Evolutionary conservation across 2,329 filamentous ascomycete genomes (phyloP), one percentile per base, ranked within the genome.

Genomic region (Diaporthe velutina): DNA sequence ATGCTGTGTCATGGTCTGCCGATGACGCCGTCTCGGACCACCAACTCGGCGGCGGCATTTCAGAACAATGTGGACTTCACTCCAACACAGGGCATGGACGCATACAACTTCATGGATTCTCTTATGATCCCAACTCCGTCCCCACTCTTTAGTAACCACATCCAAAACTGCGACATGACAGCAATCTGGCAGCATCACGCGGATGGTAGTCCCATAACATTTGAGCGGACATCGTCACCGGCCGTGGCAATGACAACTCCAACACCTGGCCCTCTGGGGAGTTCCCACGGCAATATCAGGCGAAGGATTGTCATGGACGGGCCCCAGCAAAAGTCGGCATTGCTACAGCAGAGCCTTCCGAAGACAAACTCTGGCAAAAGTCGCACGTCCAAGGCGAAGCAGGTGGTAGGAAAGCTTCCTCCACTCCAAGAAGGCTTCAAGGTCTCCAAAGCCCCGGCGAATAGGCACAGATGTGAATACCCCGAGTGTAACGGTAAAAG

Each of bases 181-280:
- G 73, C 72, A 48, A 76, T 74, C 22, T 76, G 71, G 74, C 67
- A 70, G 40, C 72, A 74, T 13, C 74, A 74, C 54, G 40, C 55
- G 22, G 74, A 71, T 48, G 71, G 74, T 7, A 76, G 66, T 19
- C 74, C 74, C 40, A 71, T 76, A 25, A 71, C 67, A 22, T 76
- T 76, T 64, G 70, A 72, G 28, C 70, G 70, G 70, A 72, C 58
- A 38, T 61, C 71, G 15, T 76, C 74, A 17, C 74, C 74, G 12
- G 71, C 58, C 33, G 40, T 76, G 52, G 45, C 58, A 30, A 61
- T 76, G 67, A 35, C 66, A 12, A 76, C 74, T 5, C 74, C 74
- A 35, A 70, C 64, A 6, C 73, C 74, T 12, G 60, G 58, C 22
- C 73, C 61, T 25, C 58, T 73, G 15, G 52, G 40, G 4, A 71